Percentiles rank a stretch among this genome's conserved stretches.
Evolutionary conservation across 2,329 filamentous ascomycete species (phyloP).

Genomic region (Colletotrichum australisinense): DNA sequence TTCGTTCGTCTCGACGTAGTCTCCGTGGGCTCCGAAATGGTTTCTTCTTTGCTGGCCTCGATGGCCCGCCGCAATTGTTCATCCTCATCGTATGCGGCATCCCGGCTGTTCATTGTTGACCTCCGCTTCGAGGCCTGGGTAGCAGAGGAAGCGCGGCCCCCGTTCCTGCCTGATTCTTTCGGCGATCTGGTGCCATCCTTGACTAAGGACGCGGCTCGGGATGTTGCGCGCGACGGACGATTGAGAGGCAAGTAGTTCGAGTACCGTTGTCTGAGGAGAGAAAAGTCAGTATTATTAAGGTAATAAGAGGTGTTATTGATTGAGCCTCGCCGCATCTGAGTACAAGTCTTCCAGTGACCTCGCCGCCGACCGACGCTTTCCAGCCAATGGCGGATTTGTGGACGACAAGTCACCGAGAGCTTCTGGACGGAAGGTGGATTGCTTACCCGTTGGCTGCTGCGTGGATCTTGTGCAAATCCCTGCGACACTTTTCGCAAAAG

Average conservation of each 20-base stretch:
- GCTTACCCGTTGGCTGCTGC: constrained; percentile 87
- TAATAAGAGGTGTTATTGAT: neutral
- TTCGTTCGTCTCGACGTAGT: constrained; percentile 75
- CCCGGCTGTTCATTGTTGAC: constrained; percentile 97
- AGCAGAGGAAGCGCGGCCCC: constrained; percentile 58
- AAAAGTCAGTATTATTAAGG: constrained; percentile 2
- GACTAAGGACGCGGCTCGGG: constrained; percentile 72
- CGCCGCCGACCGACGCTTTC: neutral
- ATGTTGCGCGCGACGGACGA: constrained; percentile 65
- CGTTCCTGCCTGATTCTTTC: constrained; percentile 66
- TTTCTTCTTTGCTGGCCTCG: constrained; percentile 93
- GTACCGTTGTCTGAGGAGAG: constrained; percentile 67
- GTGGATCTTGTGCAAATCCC: constrained; percentile 88
- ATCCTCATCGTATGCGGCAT: constrained; percentile 95
- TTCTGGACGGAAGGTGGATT: constrained; percentile 10
- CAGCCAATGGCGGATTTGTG: constrained; percentile 11
- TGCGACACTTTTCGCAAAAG: constrained; percentile 95
- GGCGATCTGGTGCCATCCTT: constrained; percentile 70
- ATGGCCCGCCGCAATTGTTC: constrained; percentile 89
- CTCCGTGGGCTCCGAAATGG: constrained; percentile 63
- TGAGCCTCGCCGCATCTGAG: neutral
- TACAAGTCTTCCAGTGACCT: neutral
- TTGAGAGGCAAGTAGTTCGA: constrained; percentile 74
- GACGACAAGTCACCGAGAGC: constrained; percentile 15
- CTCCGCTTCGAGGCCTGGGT: constrained; percentile 80